Percentiles rank a stretch among this genome's conserved stretches.
Evolutionary conservation across 2,329 filamentous ascomycete genomes (phyloP).

Genomic region (Aspergillus clavatus): DNA sequence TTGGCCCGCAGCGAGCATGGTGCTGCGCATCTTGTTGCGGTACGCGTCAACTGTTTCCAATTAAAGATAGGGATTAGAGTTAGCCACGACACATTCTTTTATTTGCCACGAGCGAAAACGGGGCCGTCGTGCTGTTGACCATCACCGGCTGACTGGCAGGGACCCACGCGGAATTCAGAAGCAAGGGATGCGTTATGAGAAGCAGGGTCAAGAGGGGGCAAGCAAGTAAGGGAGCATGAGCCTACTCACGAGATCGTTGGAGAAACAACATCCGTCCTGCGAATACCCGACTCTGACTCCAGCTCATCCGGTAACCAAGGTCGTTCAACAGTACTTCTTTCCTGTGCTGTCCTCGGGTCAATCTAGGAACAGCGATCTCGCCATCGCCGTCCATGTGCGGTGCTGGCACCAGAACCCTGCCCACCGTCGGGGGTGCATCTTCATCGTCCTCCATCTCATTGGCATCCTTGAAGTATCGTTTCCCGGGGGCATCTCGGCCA

Average conservation of each 20-base stretch:
- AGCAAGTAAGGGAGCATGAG: not conserved
- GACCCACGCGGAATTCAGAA: constrained; percentile 7
- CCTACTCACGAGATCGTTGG: constrained; percentile 77
- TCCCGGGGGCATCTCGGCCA: constrained; percentile 63
- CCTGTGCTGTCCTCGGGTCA: constrained; percentile 62
- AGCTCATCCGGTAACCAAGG: constrained; percentile 89
- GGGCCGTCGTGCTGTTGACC: not conserved
- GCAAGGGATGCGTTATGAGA: constrained; percentile 10
- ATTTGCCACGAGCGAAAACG: constrained; percentile 8
- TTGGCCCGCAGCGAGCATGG: constrained; percentile 72
- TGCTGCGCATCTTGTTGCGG: constrained; percentile 81
- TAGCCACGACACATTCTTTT: constrained; percentile 10
- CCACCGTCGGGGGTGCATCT: constrained; percentile 32
- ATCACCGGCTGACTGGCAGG: not conserved
- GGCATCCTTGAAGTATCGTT: constrained; percentile 68
- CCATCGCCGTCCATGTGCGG: constrained; percentile 64
- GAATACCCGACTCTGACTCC: constrained; percentile 91
- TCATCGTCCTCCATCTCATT: constrained; percentile 48
- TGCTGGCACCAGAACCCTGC: constrained; percentile 54
- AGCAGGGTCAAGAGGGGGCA: no score
- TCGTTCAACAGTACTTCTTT: constrained; percentile 93
- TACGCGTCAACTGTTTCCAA: constrained; percentile 76
- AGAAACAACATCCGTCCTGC: constrained; percentile 80
- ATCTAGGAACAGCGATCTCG: constrained; percentile 69
- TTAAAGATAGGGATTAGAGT: constrained; percentile 7